Percentiles rank a stretch among this genome's conserved stretches.
Evolutionary conservation across 2,329 filamentous ascomycete genomes (phyloP).

Genomic region (Fusarium sp.): DNA sequence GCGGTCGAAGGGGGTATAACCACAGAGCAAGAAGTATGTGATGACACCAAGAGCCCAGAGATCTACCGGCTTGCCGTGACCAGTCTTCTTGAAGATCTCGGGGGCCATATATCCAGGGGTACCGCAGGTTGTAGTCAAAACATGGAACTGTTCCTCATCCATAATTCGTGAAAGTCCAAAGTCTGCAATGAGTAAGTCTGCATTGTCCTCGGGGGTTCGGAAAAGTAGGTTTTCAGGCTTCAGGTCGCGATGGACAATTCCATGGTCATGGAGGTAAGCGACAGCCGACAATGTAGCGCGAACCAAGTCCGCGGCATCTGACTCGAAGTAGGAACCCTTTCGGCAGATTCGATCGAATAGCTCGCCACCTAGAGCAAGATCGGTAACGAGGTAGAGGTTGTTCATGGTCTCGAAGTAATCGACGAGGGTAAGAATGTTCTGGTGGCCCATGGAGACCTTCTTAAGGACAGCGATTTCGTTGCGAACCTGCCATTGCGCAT

Average conservation of each 20-base stretch:
- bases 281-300: slow-evolving; percentile 96
- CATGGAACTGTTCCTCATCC: slow-evolving; percentile 99
- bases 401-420: slow-evolving; percentile 99
- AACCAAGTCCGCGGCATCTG: slow-evolving; percentile 94
- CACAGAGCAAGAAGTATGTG: slow-evolving; percentile 97
- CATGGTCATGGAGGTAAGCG: slow-evolving; percentile 97
- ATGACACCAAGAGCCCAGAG: slow-evolving; percentile 99
- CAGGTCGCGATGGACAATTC: slow-evolving; percentile 96
- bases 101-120: slow-evolving; percentile 99
- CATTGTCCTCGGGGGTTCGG: slow-evolving; percentile 96
- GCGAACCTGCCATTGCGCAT: slow-evolving; percentile 71
- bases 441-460: slow-evolving; percentile 98
- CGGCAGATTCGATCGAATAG: slow-evolving; percentile 98
- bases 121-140: slow-evolving; percentile 95
- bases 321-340: slow-evolving; percentile 98
- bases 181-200: slow-evolving; percentile 95
- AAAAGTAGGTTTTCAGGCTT: slow-evolving; percentile 98
- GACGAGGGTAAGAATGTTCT: slow-evolving; percentile 96
- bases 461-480: slow-evolving; percentile 99
- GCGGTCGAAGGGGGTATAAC: slow-evolving; percentile 97
- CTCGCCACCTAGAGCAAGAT: slow-evolving; percentile 94
- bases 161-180: slow-evolving; percentile 97
- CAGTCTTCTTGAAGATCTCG: slow-evolving; percentile 98
- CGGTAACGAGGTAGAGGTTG: slow-evolving; percentile 97
- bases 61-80: slow-evolving; percentile 97